A percentile compares a stretch with the other conserved stretches of the same genome.
Conservation (phyloP, 345 rosid genomes). For the Excoecaria agallocha region DNA sequence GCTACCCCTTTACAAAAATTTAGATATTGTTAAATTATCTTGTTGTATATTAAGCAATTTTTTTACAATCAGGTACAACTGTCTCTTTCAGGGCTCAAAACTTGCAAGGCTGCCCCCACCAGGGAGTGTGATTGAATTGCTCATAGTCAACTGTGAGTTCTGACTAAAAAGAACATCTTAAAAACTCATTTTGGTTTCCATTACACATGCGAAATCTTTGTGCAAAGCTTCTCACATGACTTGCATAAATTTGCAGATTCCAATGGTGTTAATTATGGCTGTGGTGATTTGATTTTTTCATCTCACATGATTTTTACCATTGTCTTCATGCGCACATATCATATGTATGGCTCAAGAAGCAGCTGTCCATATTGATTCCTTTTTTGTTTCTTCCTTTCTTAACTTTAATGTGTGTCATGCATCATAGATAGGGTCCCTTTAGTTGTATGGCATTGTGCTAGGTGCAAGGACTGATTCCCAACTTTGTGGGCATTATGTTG, state of each 20-base stretch:
- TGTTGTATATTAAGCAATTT: conserved; percentile 15
- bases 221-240: conserved; percentile 16
- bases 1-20: background rate
- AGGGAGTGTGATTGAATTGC: conserved; percentile 54
- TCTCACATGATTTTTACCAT: conserved; percentile 97
- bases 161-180: background rate
- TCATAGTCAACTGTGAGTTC: conserved; percentile 66
- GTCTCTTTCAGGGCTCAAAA: conserved; percentile 65
- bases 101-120: conserved; percentile 80
- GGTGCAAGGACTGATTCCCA: background rate
- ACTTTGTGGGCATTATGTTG: background rate
- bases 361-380: background rate
- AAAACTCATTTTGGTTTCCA: background rate
- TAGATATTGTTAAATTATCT: background rate
- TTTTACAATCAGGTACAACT: conserved; percentile 23
- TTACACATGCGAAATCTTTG: background rate
- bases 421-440: background rate
- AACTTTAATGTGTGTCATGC: background rate
- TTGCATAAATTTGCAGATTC: conserved; percentile 61
- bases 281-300: conserved; percentile 96
- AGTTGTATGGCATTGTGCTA: background rate
- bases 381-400: background rate
- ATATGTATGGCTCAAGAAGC: conserved; percentile 75
- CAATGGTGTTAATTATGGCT: conserved; percentile 81
- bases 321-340: conserved; percentile 83